Evolutionary conservation across 1,139 yeast genomes (phyloP), one percentile per base, ranked within the genome.

Genomic region (Blastobotrys buckinghamii): DNA sequence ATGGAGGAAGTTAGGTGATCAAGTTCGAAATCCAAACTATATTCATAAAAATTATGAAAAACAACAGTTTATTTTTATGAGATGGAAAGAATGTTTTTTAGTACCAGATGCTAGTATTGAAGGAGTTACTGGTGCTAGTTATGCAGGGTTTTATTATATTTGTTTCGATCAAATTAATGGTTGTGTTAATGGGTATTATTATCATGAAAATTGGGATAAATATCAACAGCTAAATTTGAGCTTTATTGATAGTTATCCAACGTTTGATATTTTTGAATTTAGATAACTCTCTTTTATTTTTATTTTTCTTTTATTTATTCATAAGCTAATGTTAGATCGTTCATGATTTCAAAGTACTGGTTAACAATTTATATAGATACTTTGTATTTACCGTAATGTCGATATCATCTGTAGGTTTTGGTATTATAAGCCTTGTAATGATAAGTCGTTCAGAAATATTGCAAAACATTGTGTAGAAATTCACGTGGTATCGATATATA

Each of bases 31-130:
- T 45, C 61, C 59, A 15, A 58, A 53, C 42, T 67, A 63, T 46
- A 63, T 62, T 29, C 68, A 67, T 42, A 52, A 54, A 26, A 56
- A 64, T 50, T 67, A 56, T 53, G 64, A 59, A 33, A 53, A 67
- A 45, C 73, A 75, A 55, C 73, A 78, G 50, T 79, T 74, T 59
- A 69, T 90, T 6, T 90, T 81, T 64, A 90, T 90, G 97, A 75
- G 97, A 56, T 90, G 97, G 97, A 90, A 90, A 66, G 97, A 90
- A 64, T 79, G 81, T 60, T 88, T 87, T 60, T 69, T 89, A 53
- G 81, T 86, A 12, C 95, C 96, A 0, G 95, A 89, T 66, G 81
- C 89, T 19, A 69, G 79, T 47, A 71, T 82, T n/a, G 79, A 76
- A 16, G 63, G 63, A 39, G 55, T 67, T 13, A 62, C 76, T 39